Conservation (phyloP, 306 rosid species). For the Dryas drummondii region DNA sequence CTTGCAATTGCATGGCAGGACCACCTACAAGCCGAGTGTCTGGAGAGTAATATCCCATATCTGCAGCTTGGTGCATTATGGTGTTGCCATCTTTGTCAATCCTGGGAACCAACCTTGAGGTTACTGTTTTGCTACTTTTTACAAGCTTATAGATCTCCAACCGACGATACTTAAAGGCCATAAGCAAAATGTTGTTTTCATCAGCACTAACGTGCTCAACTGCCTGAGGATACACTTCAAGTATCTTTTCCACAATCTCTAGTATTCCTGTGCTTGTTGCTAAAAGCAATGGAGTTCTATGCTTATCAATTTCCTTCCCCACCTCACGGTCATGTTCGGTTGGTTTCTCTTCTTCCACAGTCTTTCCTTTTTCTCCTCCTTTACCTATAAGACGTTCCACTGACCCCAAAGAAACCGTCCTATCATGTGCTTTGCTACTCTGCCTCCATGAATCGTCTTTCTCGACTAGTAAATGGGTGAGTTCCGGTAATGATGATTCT, state of each 20-base stretch:
- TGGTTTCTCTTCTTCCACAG: too few relatives aligned
- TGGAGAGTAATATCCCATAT: not conserved
- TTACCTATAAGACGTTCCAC: too few relatives aligned
- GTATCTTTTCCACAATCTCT: conserved; percentile 42
- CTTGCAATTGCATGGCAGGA: not conserved
- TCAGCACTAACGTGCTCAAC: not conserved
- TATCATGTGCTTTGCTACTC: too few relatives aligned
- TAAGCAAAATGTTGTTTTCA: conserved; percentile 22
- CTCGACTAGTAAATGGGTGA: too few relatives aligned
- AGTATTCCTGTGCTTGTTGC: conserved; percentile 43
- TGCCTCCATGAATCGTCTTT: too few relatives aligned
- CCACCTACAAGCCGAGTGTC: not conserved
- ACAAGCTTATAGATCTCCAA: conserved; percentile 6
- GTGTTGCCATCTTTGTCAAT: conserved; percentile 11
- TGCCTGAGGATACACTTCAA: conserved; percentile 20
- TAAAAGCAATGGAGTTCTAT: conserved; percentile 36
- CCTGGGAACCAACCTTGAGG: not conserved
- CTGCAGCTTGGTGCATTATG: conserved; percentile 16
- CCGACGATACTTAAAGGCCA: conserved; percentile 34
- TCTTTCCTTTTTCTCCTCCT: too few relatives aligned
- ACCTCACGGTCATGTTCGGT: too few relatives aligned
- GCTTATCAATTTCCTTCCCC: too few relatives aligned
- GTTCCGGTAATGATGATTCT: too few relatives aligned
- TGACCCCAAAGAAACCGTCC: too few relatives aligned
- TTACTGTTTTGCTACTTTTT: not conserved